Percentiles rank a stretch among this genome's conserved stretches.
phyloP scores from a whole-genome alignment of 257 asterid species.

The Penstemon newberryi region DNA sequence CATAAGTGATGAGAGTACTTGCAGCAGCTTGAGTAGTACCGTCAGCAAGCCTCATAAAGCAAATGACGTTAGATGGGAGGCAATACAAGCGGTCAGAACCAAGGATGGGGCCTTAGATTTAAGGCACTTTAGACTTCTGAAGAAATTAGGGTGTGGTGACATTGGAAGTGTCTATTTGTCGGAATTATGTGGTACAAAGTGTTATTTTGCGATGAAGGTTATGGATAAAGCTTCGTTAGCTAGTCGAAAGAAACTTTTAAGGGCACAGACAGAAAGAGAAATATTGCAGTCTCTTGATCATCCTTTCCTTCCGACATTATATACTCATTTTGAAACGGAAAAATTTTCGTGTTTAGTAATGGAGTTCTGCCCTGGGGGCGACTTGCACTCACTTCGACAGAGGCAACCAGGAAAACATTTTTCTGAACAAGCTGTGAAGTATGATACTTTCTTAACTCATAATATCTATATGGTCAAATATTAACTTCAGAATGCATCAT shows the following conservation, averaged over 20 bases:
- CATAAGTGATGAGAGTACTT: slow-evolving; percentile 69
- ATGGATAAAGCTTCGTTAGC: slow-evolving; percentile 80
- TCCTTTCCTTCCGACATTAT: slow-evolving; percentile 73
- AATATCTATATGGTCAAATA: slow-evolving; percentile 12
- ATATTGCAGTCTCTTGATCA: slow-evolving; percentile 76
- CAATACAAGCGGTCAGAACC: slow-evolving; percentile 60
- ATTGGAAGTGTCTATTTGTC: slow-evolving; percentile 80
- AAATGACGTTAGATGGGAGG: slow-evolving; percentile 79
- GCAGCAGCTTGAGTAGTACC: slow-evolving; percentile 73
- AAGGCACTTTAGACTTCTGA: slow-evolving; percentile 73
- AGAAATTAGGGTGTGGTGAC: slow-evolving; percentile 81
- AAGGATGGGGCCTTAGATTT: slow-evolving; percentile 70
- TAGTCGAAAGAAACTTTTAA: slow-evolving; percentile 74
- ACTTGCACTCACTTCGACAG: slow-evolving; percentile 75
- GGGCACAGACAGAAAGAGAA: slow-evolving; percentile 82
- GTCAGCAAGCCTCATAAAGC: slow-evolving; percentile 80
- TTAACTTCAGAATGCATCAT: slow-evolving; percentile 16
- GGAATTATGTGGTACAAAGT: slow-evolving; percentile 72
- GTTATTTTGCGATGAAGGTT: slow-evolving; percentile 81
- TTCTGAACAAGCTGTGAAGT: slow-evolving; percentile 86
- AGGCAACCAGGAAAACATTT: slow-evolving; percentile 83
- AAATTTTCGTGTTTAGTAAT: slow-evolving; percentile 80
- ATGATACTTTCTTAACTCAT: slow-evolving; percentile 36
- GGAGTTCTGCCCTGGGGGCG: slow-evolving; percentile 93
- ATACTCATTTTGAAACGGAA: slow-evolving; percentile 71